Base-by-base conservation (phyloP, 2,329 filamentous ascomycete genomes). In the Colletotrichum melonis region DNA sequence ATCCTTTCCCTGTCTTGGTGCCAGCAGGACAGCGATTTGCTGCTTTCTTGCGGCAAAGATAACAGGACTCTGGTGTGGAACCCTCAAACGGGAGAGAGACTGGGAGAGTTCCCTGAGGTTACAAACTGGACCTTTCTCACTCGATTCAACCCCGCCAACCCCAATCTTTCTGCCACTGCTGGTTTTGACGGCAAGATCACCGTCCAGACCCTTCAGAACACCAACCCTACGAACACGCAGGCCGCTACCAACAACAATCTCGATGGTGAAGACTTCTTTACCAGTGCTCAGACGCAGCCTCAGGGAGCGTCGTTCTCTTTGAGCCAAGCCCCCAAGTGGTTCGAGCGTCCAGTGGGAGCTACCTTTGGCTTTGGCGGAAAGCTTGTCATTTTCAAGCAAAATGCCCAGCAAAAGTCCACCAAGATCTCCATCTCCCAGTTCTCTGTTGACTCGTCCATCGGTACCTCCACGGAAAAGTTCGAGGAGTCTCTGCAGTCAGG, bases 91-190 rank as follows among this genome's bases (percentile, higher is more conserved):
- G 96, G 96, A 66, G 91, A 97, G 80, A 88, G 90, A 14, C 93
- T 95, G 75, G 97, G 97, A 76, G 96, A 98, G 83, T 96, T 98
- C 80, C 95, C 96, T 5, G 95, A 98, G 78, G 95, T 97, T 67
- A 98, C 96, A n/a, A 99, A 98, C 83, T 99, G 97, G 96, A 98
- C 95, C 6, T 99, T 99, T 86, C 92, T 96, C 81, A 98, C 97
- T 5, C 91, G 93, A 75, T 98, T 97, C 89, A 95, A 98, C 82
- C 97, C 97, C 35, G 92, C 94, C 77, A 98, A 99, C 82, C 96
- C 97, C 12, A 94, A 92, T 80, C 88, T 99, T 71, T 94, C 96
- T 63, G 97, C 97, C 22, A 98, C 97, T 22, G 97, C 97, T 11
- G 97, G 96, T 2, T 98, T 98, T 77, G 97, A 99, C 80, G 97